Percentiles rank a stretch among this genome's conserved stretches.
These are phyloP conservation scores for Leishmania mexicana DNA, from an alignment of 208 protist species.

Conservation along the genomic window DNA sequence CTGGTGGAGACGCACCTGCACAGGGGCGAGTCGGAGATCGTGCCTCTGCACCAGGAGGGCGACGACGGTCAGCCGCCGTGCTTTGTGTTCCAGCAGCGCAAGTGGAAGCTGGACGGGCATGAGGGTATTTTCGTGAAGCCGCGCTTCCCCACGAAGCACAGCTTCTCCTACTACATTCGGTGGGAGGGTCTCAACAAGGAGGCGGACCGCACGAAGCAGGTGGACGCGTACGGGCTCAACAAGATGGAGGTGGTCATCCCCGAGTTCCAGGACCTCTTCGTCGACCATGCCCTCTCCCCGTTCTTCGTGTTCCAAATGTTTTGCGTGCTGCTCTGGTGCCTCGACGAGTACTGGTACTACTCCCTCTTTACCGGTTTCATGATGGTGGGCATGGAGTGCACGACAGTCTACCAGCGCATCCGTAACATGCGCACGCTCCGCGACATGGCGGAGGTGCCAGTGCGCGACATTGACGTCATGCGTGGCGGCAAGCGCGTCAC, in stretches of 20 bases:
- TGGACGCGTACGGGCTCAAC: constrained; percentile 85
- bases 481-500: constrained; percentile 59
- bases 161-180: constrained; percentile 75
- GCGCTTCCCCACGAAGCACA: constrained; percentile 77
- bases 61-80: constrained; percentile 59
- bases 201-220: constrained; percentile 47
- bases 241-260: constrained; percentile 95
- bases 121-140: constrained; percentile 83
- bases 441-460: constrained; percentile 92
- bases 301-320: constrained; percentile 99
- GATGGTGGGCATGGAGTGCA: constrained; percentile 97
- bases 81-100: constrained; percentile 92
- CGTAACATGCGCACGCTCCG: constrained; percentile 94
- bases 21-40: constrained; percentile 88
- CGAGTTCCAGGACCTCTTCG: constrained; percentile 95
- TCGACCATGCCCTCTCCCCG: constrained; percentile 96
- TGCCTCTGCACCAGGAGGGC: constrained; percentile 66
- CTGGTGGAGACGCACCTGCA: constrained; percentile 77
- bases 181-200: constrained; percentile 68
- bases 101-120: constrained; percentile 83
- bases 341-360: constrained; percentile 98
- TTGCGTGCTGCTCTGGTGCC: constrained; percentile 95
- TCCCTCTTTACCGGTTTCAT: constrained; percentile 98
- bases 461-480: constrained; percentile 72
- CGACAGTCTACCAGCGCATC: constrained; percentile 94